Conservation (phyloP, 2,329 filamentous ascomycete species). For the Claviceps sp. region DNA sequence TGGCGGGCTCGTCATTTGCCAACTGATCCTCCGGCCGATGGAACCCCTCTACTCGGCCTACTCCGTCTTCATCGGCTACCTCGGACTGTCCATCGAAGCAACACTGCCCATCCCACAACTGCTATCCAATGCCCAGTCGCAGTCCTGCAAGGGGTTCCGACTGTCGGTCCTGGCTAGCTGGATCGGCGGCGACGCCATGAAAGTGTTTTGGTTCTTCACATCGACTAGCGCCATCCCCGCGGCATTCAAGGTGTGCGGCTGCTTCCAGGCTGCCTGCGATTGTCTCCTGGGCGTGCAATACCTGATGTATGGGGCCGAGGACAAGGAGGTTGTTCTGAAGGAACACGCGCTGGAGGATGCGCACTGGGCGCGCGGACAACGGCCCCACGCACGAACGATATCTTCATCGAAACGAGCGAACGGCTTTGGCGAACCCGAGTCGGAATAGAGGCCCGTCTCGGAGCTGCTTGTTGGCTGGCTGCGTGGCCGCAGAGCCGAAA, state of each 20-base stretch:
- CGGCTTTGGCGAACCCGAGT: constrained; percentile 21
- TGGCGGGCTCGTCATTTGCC: constrained; percentile 43
- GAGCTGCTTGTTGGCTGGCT: constrained; percentile 5
- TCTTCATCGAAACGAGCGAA: constrained; percentile 27
- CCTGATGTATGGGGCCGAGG: constrained; percentile 49
- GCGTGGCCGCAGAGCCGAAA: background rate
- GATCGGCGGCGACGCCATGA: constrained; percentile 71
- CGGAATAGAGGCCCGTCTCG: constrained; percentile 12
- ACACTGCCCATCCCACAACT: constrained; percentile 74
- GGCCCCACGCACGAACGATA: constrained; percentile 15
- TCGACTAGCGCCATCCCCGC: constrained; percentile 55
- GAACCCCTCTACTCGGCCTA: constrained; percentile 49
- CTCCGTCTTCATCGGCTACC: constrained; percentile 53
- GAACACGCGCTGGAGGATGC: constrained; percentile 23
- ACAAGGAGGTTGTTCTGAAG: constrained; percentile 20
- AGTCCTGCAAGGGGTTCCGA: constrained; percentile 66
- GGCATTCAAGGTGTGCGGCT: constrained; percentile 70
- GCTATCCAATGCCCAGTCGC: constrained; percentile 50
- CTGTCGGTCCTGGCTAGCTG: constrained; percentile 64
- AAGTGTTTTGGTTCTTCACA: constrained; percentile 77
- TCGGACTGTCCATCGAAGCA: constrained; percentile 69
- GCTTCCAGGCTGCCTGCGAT: constrained; percentile 72
- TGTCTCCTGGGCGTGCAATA: constrained; percentile 62
- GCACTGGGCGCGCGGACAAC: constrained; percentile 18
- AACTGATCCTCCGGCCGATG: constrained; percentile 51